A percentile compares a stretch with the other conserved stretches of the same genome.
These are phyloP conservation scores for Artemisia argyi DNA, from an alignment of 129 eudicot genomes.

Conservation along the genomic window DNA sequence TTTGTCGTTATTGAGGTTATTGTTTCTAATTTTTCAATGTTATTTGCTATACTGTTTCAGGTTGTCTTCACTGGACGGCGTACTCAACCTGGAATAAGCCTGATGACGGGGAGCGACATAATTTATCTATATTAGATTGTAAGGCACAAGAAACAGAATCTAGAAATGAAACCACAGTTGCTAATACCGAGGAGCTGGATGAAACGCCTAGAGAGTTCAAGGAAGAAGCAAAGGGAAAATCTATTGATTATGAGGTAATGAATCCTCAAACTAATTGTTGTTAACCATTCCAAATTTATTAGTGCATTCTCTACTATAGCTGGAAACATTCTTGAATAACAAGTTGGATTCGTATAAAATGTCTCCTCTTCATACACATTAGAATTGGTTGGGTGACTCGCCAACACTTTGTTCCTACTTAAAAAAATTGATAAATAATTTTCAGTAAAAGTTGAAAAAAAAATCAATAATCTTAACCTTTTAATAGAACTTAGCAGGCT, in stretches of 20 bases:
- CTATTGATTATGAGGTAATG: slow-evolving; percentile 29
- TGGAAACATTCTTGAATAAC: background rate
- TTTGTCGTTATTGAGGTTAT: background rate
- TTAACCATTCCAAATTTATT: background rate
- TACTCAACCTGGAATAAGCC: slow-evolving; percentile 98
- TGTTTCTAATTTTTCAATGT: background rate
- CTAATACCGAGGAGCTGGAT: slow-evolving; percentile 19
- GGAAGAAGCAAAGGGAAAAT: slow-evolving; percentile 11
- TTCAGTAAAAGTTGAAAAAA: too few relatives aligned
- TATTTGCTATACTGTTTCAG: slow-evolving; percentile 29
- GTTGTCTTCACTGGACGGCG: slow-evolving; percentile 93
- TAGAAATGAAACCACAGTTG: slow-evolving; percentile 7
- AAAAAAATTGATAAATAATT: too few relatives aligned
- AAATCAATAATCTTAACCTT: too few relatives aligned
- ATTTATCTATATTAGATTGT: too few relatives aligned
- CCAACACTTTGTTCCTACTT: too few relatives aligned
- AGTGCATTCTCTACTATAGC: background rate
- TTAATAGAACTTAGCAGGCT: too few relatives aligned
- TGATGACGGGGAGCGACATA: too few relatives aligned
- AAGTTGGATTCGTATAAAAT: too few relatives aligned
- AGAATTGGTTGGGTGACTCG: too few relatives aligned
- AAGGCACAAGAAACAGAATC: slow-evolving; percentile 2
- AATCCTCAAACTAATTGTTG: background rate
- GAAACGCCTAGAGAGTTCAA: slow-evolving; percentile 16
- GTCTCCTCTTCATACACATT: too few relatives aligned